These are phyloP conservation scores for Nicotiana attenuata DNA, from an alignment of 257 asterid genomes.

Conservation along the genomic window DNA sequence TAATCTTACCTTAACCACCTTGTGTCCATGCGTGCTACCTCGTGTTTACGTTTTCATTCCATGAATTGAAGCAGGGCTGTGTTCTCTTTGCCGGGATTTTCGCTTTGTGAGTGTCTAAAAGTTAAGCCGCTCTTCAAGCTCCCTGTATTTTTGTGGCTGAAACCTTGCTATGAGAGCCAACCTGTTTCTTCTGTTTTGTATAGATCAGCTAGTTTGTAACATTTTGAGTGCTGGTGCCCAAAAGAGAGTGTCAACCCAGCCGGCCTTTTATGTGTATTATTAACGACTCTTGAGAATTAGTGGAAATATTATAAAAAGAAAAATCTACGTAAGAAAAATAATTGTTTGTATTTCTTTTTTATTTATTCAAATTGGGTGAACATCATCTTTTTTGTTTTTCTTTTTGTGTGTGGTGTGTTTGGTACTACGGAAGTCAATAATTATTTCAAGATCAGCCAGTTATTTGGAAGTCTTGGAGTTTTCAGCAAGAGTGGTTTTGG, in stretches of 20 bases:
- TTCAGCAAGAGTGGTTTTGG: no score
- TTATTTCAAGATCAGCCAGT: no score
- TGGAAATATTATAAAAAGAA: not conserved
- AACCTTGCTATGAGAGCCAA: not conserved
- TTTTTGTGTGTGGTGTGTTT: no score
- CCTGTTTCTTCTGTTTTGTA: constrained; percentile 4
- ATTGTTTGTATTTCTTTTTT: no score
- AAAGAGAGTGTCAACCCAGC: not conserved
- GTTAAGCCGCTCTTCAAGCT: not conserved
- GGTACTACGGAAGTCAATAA: no score
- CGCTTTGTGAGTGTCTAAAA: no score
- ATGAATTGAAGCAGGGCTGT: not conserved
- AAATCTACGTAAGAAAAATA: no score
- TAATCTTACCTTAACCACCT: not conserved
- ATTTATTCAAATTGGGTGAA: no score
- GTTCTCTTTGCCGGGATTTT: not conserved
- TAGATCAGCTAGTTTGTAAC: not conserved
- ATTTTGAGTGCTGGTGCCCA: not conserved
- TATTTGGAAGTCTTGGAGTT: no score
- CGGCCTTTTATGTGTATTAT: not conserved
- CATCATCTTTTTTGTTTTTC: no score
- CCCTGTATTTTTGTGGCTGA: no score
- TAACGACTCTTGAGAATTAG: not conserved
- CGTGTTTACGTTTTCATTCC: not conserved
- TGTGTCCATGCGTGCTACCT: not conserved